Evolutionary conservation across 495 filamentous ascomycete genomes (phyloP).

Genomic region (Tuber microsphaerosporum): DNA sequence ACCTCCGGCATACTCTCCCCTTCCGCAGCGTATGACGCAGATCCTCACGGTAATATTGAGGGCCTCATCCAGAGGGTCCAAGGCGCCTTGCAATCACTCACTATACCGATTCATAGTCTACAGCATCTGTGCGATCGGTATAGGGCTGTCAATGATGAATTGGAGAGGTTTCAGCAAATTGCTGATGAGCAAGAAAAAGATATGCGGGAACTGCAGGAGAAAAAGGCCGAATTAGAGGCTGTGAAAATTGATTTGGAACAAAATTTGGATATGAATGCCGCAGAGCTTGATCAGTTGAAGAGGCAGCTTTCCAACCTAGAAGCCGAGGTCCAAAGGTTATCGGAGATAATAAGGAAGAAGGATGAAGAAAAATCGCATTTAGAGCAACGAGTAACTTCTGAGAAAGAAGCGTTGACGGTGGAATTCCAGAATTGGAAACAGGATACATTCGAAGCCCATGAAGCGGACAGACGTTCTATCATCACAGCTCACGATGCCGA

Average conservation of each 20-base stretch:
- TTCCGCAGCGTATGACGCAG: slow-evolving; percentile 27
- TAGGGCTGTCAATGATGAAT: slow-evolving; percentile 33
- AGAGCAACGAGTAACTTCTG: slow-evolving; percentile 49
- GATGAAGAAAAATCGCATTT: slow-evolving; percentile 46
- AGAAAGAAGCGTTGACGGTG: slow-evolving; percentile 45
- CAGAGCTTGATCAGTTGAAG: slow-evolving; percentile 47
- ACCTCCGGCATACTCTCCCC: slow-evolving; percentile 19
- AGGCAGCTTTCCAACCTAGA: slow-evolving; percentile 50
- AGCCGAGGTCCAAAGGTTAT: slow-evolving; percentile 54
- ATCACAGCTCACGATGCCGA: slow-evolving; percentile 28
- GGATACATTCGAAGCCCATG: slow-evolving; percentile 30
- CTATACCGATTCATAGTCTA: slow-evolving; percentile 32
- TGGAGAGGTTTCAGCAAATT: slow-evolving; percentile 32
- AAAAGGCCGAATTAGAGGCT: slow-evolving; percentile 52
- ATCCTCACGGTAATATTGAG: slow-evolving; percentile 37
- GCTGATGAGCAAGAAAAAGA: slow-evolving; percentile 37
- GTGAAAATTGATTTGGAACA: slow-evolving; percentile 52
- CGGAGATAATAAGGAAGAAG: slow-evolving; percentile 49
- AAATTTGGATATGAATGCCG: slow-evolving; percentile 49
- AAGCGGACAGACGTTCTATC: slow-evolving; percentile 27
- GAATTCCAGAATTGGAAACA: slow-evolving; percentile 46
- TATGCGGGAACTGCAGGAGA: slow-evolving; percentile 51
- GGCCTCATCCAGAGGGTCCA: slow-evolving; percentile 37
- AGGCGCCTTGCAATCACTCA: slow-evolving; percentile 34
- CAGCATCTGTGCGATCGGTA: slow-evolving; percentile 40